Evolutionary conservation across 176 grass and related monocot species (phyloP), one percentile per base, ranked within the genome.

Genomic region (Rhipidocladum racemiflorum): DNA sequence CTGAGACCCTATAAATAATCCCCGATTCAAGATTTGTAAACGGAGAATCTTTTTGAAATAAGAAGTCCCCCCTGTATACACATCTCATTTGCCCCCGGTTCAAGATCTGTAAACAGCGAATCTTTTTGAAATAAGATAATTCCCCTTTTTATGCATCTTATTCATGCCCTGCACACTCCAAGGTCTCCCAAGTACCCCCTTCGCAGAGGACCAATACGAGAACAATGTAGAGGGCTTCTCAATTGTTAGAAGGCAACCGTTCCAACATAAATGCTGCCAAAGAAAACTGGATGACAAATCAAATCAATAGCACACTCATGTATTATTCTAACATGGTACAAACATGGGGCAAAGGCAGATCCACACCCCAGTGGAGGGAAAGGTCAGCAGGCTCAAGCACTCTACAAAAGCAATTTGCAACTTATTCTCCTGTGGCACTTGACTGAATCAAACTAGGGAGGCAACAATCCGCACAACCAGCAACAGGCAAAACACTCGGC

Each of bases 261-360:
- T 46, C 53, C 56, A 60, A 76, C 25, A 72, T 34, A 50, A 23
- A 36, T 38, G 48, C 14, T 32, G 42, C 29, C 28, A 50, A 55
- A 42, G 17, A 69, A 35, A 55, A 62, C 70, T 35, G 64, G 74
- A 30, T 67, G 49, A 77, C 73, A 90, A 78, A 67, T 50, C 56
- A 86, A 78, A 89, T 55, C 55, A 68, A 62, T 32, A 81, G 18
- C 83, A 82, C 83, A 82, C 75, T 81, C 23, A 86, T 50, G 66
- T 82, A 77, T 51, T 77, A 72, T 73, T 85, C 62, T 59, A 78
- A 82, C 29, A 67, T 42, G 78, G 69, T 73, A 53, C 66, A 78
- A 65, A n/a, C 57, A 77, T 77, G 57, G 24, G 46, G 59, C 57
- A 76, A 59, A 57, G 35, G 36, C 45, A 76, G 46, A 85, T 65